Conservation (phyloP, 192 early-diverging fungal genomes). For the Paraglomus brasilianum region DNA sequence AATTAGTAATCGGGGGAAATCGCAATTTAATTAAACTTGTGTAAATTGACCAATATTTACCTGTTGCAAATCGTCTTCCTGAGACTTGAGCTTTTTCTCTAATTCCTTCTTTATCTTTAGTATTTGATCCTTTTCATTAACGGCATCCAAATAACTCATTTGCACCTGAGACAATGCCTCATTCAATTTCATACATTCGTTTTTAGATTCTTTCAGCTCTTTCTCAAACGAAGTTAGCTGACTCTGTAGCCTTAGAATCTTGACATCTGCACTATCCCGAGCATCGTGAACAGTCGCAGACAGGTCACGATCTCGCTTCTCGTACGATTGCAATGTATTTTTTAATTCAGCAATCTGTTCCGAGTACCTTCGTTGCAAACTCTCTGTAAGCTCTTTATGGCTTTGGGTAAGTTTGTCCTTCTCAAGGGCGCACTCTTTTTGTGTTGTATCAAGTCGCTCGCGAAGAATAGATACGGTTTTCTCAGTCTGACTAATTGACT, state of each 20-base stretch:
- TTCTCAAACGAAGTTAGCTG: not conserved
- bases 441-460: not conserved
- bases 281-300: too few relatives aligned
- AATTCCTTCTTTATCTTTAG: not conserved
- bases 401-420: not conserved
- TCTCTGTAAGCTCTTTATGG: not conserved
- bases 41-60: not conserved
- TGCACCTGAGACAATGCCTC: constrained; percentile 4
- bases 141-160: constrained; percentile 8
- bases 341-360: too few relatives aligned
- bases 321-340: too few relatives aligned
- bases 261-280: too few relatives aligned
- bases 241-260: too few relatives aligned
- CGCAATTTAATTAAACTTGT: too few relatives aligned
- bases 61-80: not conserved
- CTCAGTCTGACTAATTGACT: not conserved
- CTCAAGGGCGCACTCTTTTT: not conserved
- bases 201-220: not conserved
- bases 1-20: too few relatives aligned
- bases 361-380: too few relatives aligned
- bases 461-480: not conserved
- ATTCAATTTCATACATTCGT: constrained; percentile 1
- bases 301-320: too few relatives aligned
- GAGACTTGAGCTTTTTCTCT: not conserved
- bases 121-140: constrained; percentile 21